Evolutionary conservation across 345 rosid genomes (phyloP), one percentile per base, ranked within the genome.

Genomic region (Camelina neglecta): DNA sequence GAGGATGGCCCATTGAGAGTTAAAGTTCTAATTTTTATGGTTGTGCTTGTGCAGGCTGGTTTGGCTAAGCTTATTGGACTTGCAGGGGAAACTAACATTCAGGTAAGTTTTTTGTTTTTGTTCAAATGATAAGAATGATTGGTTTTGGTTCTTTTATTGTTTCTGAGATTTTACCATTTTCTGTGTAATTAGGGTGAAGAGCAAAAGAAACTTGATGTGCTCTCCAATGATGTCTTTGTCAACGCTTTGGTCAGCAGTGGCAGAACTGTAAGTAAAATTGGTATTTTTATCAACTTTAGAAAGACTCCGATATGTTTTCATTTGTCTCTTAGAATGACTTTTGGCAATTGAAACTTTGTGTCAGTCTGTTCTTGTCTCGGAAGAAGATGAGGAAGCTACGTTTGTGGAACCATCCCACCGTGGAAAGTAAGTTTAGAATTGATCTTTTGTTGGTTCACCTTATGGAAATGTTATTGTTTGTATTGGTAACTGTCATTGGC

Each of bases 181-280:
- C 16, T 74, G 62, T 70, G 18, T 29, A 42, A 26, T 71, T 76
- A 76, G 99, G 99, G 99, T 60, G 99, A 95, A 76, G 98, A 95
- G 83, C 99, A 95, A 81, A 95, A 95, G 93, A 92, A 95, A 53
- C 81, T 95, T 69, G 98, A 95, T 84, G 97, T 95, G 62, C 97
- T 95, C 47, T 95, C 99, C 3, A 95, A 95, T 65, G 97, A 95
- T 48, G 98, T 95, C 41, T 95, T 92, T 79, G 54, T 92, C 75
- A 95, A 95, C 78, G 99, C 98, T 71, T 85, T 95, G 73, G 83
- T 88, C 18, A 94, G 98, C 95, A 94, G 98, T 75, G 95, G 98
- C 50, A 84, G 97, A 79, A 94, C 98, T 3, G 97, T 94, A 77
- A 86, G 96, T 83, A 16, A 21, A 50, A 6, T 5, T 16, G 13